phyloP scores from a whole-genome alignment of 2,329 filamentous ascomycete genomes.

The Ophiosphaerella korrae region DNA sequence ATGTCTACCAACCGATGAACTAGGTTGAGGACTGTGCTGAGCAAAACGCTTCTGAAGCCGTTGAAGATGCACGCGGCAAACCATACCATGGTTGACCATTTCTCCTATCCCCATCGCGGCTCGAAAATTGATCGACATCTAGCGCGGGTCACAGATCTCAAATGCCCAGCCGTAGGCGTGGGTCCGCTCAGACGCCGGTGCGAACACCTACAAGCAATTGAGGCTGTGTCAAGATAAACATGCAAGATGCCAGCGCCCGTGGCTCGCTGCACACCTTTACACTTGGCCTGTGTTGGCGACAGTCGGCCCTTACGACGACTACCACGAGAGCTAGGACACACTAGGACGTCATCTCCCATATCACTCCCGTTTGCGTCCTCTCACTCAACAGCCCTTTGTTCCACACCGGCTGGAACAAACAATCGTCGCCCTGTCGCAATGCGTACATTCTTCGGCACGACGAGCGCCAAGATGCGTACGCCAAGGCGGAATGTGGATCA shows the following conservation, averaged over 20 bases:
- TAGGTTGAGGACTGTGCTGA: no score
- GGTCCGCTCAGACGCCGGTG: conserved; percentile 8
- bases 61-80: no score
- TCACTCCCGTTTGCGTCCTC: no score
- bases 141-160: conserved; percentile 10
- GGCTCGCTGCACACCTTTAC: conserved; percentile 13
- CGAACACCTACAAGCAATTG: conserved; percentile 14
- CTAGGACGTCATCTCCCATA: not conserved
- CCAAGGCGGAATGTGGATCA: conserved; percentile 33
- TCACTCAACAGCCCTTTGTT: not conserved
- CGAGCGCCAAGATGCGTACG: conserved; percentile 21
- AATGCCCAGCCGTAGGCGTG: conserved; percentile 12
- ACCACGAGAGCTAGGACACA: no score
- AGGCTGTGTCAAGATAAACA: conserved; percentile 38
- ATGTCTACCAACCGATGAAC: no score
- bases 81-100: not conserved
- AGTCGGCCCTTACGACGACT: not conserved
- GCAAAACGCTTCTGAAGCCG: no score
- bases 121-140: conserved; percentile 8
- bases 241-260: conserved; percentile 7
- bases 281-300: conserved; percentile 15
- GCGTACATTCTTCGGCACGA: conserved; percentile 20
- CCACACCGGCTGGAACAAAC: conserved; percentile 4
- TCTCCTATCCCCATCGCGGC: conserved; percentile 2
- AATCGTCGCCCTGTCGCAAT: conserved; percentile 27